Evolutionary conservation across 495 filamentous ascomycete species (phyloP), one percentile per base, ranked within the genome.

Genomic region (Saxophila tyrrhenica): DNA sequence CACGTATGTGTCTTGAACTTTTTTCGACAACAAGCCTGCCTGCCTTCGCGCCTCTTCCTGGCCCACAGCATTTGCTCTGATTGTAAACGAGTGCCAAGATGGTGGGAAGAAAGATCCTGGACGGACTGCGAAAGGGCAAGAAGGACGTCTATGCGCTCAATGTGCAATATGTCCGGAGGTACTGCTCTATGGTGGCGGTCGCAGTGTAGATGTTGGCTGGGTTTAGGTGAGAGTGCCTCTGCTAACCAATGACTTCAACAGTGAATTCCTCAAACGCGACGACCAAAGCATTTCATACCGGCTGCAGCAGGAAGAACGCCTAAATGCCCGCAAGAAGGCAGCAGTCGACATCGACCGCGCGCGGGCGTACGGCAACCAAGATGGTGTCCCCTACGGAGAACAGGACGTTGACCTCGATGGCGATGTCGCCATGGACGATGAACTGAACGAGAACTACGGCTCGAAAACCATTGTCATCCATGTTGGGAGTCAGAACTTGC

Each of bases 251-350:
- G 25, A 39, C 16, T 21, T 10, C 1, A 25, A 23, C 49, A 95
- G 89, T 35, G 92, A 98, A 62, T 98, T 94, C 62, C 85, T 97
- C 63, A 98, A 98, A 75, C 81, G 94, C 62, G 92, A 98, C 69
- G 92, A 98, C 59, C 92, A 98, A 72, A 85, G 89, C 52, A 79
- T 97, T 43, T 87, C 90, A 0, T 80, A 89, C 62, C 81, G 92
- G 51, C 73, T 94, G 5, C 89, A 92, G 61, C 82, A 80, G 66
- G 90, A 96, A 64, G 87, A 88, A 53, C 80, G 77, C 43, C 73
- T 86, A 43, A 86, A 88, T 43, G 75, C 78, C 29, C 84, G 95
- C 71, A 80, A 87, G 16, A 84, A 85, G 64, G 84, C 75, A 43
- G 89, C 89, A 1, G 88, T 89, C 64, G 89, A 96, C 60, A 79